Conservation (phyloP, 1,284 basidiomycete genomes). For the Cystobasidiaceae sp. region DNA sequence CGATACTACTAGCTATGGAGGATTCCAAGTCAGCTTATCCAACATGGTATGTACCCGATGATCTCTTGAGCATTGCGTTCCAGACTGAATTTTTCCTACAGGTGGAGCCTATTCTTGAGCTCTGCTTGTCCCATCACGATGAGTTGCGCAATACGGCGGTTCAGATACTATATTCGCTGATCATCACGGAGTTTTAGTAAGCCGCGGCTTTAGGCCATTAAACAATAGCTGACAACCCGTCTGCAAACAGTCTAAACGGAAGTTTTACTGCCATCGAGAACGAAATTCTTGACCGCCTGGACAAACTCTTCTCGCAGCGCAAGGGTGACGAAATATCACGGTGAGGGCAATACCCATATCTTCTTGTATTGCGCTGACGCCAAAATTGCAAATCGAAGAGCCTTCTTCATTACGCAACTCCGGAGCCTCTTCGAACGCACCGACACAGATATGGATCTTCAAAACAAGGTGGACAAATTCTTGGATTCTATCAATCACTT, state of each 20-base stretch:
- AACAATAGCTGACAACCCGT: not conserved
- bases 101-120: conserved; percentile 78
- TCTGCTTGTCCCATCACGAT: conserved; percentile 93
- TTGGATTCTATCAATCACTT: conserved; percentile 87
- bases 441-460: conserved; percentile 70
- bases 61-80: conserved; percentile 45
- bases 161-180: conserved; percentile 85
- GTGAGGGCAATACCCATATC: not conserved
- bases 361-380: not conserved
- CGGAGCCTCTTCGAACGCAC: conserved; percentile 75
- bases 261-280: conserved; percentile 62
- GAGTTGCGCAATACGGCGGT: conserved; percentile 84
- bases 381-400: conserved; percentile 47
- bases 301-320: conserved; percentile 81
- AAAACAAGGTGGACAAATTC: conserved; percentile 72
- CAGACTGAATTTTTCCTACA: conserved; percentile 55
- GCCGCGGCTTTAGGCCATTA: not conserved
- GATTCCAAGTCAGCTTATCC: conserved; percentile 67
- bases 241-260: conserved; percentile 69
- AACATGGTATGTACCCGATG: not conserved
- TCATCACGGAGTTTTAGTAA: conserved; percentile 64
- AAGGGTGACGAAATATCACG: conserved; percentile 80
- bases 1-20: conserved; percentile 23
- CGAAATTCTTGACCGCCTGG: conserved; percentile 89
- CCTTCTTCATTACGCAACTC: conserved; percentile 90